These are phyloP conservation scores for Pseudocercospora crystallina DNA, from an alignment of 2,329 filamentous ascomycete species.

Conservation along the genomic window DNA sequence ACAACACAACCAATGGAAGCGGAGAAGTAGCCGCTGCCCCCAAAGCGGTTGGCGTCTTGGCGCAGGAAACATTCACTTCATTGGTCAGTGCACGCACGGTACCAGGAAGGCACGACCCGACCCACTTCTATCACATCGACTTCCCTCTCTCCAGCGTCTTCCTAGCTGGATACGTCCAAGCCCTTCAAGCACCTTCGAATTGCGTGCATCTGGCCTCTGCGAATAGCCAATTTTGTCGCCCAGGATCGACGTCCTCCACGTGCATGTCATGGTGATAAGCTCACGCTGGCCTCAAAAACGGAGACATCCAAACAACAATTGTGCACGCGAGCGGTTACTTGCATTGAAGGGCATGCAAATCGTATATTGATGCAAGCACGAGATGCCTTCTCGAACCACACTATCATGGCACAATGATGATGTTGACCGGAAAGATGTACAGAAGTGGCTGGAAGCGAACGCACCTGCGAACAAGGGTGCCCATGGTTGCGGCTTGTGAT, in stretches of 20 bases:
- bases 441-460: constrained; percentile 13
- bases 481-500: constrained; percentile 12
- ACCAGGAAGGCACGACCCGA: background rate
- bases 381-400: constrained; percentile 3
- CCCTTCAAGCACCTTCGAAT: background rate
- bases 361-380: constrained; percentile 1
- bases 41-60: background rate
- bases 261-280: constrained; percentile 6
- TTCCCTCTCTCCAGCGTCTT: constrained; percentile 2
- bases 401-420: background rate
- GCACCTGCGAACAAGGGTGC: background rate
- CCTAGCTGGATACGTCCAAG: background rate
- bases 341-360: constrained; percentile 7
- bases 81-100: constrained; percentile 1
- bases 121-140: constrained; percentile 7
- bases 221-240: background rate
- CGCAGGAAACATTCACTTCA: constrained; percentile 6
- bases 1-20: constrained; percentile 8
- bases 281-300: constrained; percentile 2
- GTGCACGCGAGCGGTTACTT: constrained; percentile 2
- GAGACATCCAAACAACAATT: background rate
- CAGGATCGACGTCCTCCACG: background rate
- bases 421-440: background rate
- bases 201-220: constrained; percentile 5
- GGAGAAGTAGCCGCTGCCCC: constrained; percentile 1